Base-by-base conservation (phyloP, 352 stramenopile species). In the Phytopythium chamaehyphon region DNA sequence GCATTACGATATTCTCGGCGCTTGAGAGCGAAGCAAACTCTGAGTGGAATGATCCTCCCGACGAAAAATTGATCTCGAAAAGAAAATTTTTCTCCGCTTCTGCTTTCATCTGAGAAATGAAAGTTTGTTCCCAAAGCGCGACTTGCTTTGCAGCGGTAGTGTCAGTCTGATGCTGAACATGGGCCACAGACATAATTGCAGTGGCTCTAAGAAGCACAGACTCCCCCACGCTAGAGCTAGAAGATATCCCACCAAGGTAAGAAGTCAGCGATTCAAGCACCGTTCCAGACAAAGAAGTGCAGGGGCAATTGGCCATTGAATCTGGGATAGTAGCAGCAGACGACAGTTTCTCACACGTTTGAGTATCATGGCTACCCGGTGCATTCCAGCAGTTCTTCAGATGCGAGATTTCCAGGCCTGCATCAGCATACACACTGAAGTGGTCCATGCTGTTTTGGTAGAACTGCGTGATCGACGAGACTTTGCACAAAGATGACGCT, bases 31-130 rank as follows among this genome's bases (percentile, higher is more conserved):
- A 59, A 15, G 66, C 60, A 40, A 89, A 83, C 51, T 90, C 78
- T 40, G 89, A 78, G 19, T 80, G 54, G 14, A 72, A 53, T 18
- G 74, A 88, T 24, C 57, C 72, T 35, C 87, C 75, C 11, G 80
- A 72, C 55, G 69, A 71, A 64, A 87, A 90, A 36, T 69, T 86
- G 33, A 93, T 54, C 14, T 86, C 53, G 36, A 78, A 93, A 23
- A 93, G 51, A 18, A 26, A 15, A 39, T 88, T 91, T 14, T 59
- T 42, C 2, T 46, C 21, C 0, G 61, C 61, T 51, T 87, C 74
- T 12, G 56, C 28, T 60, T 91, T 67, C 70, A 93, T 83, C 2
- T 55, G 69, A 14, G 63, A 24, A 44, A 93, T 76, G 57, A 73
- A 90, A 7, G 57, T 62, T 19, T 75, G 78, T 42, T 93, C 83